Conservation (phyloP, 2,329 filamentous ascomycete species). For the Corynespora cassiicola region DNA sequence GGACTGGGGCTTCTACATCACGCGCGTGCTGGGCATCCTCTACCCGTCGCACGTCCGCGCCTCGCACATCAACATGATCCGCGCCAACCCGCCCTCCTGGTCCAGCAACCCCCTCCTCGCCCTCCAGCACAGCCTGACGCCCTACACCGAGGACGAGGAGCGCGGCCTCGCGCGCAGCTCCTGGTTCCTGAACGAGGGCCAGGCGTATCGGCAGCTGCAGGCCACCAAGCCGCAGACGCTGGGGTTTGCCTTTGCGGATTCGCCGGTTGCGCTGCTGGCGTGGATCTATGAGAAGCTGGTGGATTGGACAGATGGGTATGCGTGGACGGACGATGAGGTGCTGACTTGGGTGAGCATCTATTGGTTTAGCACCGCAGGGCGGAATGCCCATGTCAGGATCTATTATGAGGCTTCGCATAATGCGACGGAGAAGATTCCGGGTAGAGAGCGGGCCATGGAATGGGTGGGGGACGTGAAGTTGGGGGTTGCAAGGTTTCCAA, state of each 20-base stretch:
- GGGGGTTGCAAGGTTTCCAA: slow-evolving; percentile 63
- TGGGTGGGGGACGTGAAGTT: slow-evolving; percentile 58
- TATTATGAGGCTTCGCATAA: slow-evolving; percentile 72
- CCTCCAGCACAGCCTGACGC: slow-evolving; percentile 60
- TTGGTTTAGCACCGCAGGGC: slow-evolving; percentile 72
- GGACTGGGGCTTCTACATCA: slow-evolving; percentile 74
- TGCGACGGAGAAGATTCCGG: slow-evolving; percentile 28
- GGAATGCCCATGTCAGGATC: slow-evolving; percentile 70
- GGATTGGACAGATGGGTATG: slow-evolving; percentile 75
- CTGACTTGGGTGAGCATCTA: slow-evolving; percentile 78
- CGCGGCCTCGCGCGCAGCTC: slow-evolving; percentile 58
- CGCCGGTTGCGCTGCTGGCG: slow-evolving; percentile 71
- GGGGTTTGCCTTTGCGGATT: slow-evolving; percentile 72
- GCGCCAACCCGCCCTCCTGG: slow-evolving; percentile 47
- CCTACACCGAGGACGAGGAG: slow-evolving; percentile 61
- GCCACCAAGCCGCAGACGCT: slow-evolving; percentile 75
- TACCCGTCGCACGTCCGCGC: slow-evolving; percentile 66
- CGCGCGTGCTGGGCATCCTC: slow-evolving; percentile 64
- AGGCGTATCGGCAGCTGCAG: slow-evolving; percentile 67
- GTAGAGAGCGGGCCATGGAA: slow-evolving; percentile 43
- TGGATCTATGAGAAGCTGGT: slow-evolving; percentile 86
- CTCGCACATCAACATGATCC: slow-evolving; percentile 68
- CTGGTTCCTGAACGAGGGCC: slow-evolving; percentile 66
- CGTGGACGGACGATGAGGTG: slow-evolving; percentile 79
- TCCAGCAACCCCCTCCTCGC: slow-evolving; percentile 63